These are phyloP conservation scores for Pleurozium schreberi DNA, from an alignment of 225 moss, liverwort and hornwort species.

Conservation along the genomic window DNA sequence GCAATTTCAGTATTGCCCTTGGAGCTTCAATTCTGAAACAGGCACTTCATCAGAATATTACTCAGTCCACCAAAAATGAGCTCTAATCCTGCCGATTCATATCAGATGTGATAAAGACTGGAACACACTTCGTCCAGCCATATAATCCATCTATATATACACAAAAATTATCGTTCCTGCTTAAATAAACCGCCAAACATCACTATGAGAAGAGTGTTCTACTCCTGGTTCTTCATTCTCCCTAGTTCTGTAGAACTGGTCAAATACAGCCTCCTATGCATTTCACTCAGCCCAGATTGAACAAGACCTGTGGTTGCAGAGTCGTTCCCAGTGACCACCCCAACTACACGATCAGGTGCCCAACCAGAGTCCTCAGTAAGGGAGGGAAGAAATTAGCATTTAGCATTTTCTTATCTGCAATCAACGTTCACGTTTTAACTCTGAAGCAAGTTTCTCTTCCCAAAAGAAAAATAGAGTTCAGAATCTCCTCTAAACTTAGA, in stretches of 20 bases:
- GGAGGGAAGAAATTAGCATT: not conserved
- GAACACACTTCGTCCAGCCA: not conserved
- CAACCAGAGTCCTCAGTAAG: not conserved
- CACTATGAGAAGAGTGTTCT: not conserved
- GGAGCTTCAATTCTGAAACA: constrained; percentile 6
- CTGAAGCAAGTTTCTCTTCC: not conserved
- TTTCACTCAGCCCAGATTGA: not conserved
- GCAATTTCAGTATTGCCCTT: not conserved
- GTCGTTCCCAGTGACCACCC: not conserved
- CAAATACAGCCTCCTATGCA: not conserved
- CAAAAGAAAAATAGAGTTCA: not conserved
- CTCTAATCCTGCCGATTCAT: not conserved
- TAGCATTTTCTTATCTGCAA: not conserved
- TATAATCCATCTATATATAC: not conserved
- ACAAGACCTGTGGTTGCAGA: not conserved
- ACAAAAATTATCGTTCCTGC: constrained; percentile 16
- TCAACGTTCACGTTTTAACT: not conserved
- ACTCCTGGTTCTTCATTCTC: not conserved
- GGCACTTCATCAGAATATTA: not conserved
- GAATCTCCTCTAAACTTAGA: not conserved
- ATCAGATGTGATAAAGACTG: not conserved
- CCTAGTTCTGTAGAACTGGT: not conserved
- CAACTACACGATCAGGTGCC: not conserved
- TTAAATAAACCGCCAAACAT: not conserved
- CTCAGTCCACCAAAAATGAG: constrained; percentile 1